Conservation (phyloP, 768 basidiomycete species). For the Boletus huronensis region DNA sequence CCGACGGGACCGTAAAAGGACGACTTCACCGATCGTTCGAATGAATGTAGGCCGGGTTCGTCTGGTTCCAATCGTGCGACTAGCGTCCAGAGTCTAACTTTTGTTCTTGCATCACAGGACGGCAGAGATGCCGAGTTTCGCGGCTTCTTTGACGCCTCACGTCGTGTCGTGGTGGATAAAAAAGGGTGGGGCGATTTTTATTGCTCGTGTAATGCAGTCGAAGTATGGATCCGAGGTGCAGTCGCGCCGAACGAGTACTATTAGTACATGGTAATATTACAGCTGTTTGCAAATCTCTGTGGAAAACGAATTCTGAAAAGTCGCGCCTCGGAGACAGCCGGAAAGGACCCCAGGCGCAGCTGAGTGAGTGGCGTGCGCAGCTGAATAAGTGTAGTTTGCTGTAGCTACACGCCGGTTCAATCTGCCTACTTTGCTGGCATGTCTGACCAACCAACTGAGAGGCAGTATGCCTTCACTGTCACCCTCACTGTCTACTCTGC, state of each 20-base stretch:
- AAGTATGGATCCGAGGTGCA: slow-evolving; percentile 51
- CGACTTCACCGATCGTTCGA: slow-evolving; percentile 36
- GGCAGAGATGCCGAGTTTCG: slow-evolving; percentile 38
- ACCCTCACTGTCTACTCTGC: background rate
- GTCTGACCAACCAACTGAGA: too few relatives aligned
- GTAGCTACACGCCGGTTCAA: too few relatives aligned
- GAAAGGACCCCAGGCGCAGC: too few relatives aligned
- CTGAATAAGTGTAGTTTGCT: too few relatives aligned
- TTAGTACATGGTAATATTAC: too few relatives aligned
- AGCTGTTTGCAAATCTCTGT: too few relatives aligned
- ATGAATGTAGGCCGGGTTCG: slow-evolving; percentile 68
- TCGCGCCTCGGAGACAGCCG: too few relatives aligned
- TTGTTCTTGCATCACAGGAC: slow-evolving; percentile 26
- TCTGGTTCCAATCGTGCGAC: slow-evolving; percentile 11
- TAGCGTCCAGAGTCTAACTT: background rate
- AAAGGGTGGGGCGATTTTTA: slow-evolving; percentile 68
- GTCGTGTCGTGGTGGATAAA: slow-evolving; percentile 41
- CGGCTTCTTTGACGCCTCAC: slow-evolving; percentile 45
- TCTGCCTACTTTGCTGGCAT: too few relatives aligned
- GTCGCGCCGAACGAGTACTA: background rate
- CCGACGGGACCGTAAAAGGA: background rate
- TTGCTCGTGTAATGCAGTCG: slow-evolving; percentile 50
- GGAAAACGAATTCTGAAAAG: too few relatives aligned
- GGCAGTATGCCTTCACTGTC: too few relatives aligned
- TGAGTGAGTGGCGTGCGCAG: too few relatives aligned